Base-by-base conservation (phyloP, 345 rosid species). In the Dimocarpus longan region DNA sequence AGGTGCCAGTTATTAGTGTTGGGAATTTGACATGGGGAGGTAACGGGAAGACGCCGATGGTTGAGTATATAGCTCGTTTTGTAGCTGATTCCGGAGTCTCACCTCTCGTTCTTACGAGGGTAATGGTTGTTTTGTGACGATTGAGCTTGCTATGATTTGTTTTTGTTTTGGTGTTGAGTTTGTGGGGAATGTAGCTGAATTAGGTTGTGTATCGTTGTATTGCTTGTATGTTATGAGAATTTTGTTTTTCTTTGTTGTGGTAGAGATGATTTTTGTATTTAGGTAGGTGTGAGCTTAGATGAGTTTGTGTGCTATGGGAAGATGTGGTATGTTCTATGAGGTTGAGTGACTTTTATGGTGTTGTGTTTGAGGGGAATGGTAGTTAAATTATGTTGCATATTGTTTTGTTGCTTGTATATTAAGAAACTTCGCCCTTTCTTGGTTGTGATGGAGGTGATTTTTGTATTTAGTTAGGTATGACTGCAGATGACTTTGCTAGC, bases 11-110 rank as follows among this genome's bases (percentile, higher is more conserved):
- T 80, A 94, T 91, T 79, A 91, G 98, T 74, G 94, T 93, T 15
- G 98, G 97, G 74, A 94, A 94, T 83, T 81, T 94, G 82, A 93
- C 93, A 10, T 94, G 98, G 98, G 97, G 97, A 84, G 97, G 96
- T 70, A 91, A 89, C 70, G 97, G 98, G 74, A 94, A 94, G 91
- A 94, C 97, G n/a, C 96, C 98, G 12, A 93, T 93, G 98, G 96
- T 88, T 71, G 93, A 93, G 82, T 88, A 83, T 86, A 84, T 93
- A 74, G 88, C 95, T 1, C 81, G 67, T 11, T 73, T 42, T 28
- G 82, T 91, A 60, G 86, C 88, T 76, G 84, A 86, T 84, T 89
- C 80, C 70, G 92, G 90, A 72, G 69, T 94, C 69, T 78, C 94
- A 42, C 91, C 96, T 37, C 96, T 94, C 71, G 86, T 94, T 86